Evolutionary conservation across 352 stramenopile genomes (phyloP), one percentile per base, ranked within the genome.

Genomic region (Stephanocyclus meneghinianus): DNA sequence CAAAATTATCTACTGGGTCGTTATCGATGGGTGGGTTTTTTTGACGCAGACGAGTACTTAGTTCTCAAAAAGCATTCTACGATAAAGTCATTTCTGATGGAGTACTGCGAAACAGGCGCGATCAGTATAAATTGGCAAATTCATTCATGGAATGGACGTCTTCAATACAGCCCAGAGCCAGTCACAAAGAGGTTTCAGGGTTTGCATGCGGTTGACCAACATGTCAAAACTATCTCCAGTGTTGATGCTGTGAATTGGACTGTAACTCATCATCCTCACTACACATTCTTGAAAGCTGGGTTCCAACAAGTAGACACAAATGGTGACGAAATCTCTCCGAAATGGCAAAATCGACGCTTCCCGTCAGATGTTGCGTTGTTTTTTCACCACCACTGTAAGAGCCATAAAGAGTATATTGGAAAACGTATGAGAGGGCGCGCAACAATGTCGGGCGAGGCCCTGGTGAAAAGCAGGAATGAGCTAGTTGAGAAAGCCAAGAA

Each of bases 31-130:
- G 55, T 74, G 40, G 69, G 44, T 42, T 66, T 74, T 13, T 59
- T 78, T n/a, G 75, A 78, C 55, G 64, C 56, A 9, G 75, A 78
- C 53, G 75, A 82, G 53, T 82, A 74, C 59, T 35, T 83, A 1
- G 62, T 83, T 6, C 47, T 83, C 16, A 69, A 67, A 40, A 84
- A 74, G 42, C 64, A 72, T 60, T 18, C 45, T 6, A 67, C 71
- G 47, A 50, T 84, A 11, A 35, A 56, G 15, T 18, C 37, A 13
- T 69, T 84, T 60, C 45, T 84, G 60, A 26, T 42, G 13, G 32
- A 73, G 6, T 68, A 80, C 44, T 70, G 66, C 37, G 8, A 74
- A 56, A 30, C 16, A 16, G 63, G 63, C 26, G 30, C 67, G 11
- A 44, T 74, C 3, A 45, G 21, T 16, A 40, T 74, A 32, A 74